Evolutionary conservation across 768 basidiomycete species (phyloP), one percentile per base, ranked within the genome.

Genomic region (Tricholoma bakamatsutake): DNA sequence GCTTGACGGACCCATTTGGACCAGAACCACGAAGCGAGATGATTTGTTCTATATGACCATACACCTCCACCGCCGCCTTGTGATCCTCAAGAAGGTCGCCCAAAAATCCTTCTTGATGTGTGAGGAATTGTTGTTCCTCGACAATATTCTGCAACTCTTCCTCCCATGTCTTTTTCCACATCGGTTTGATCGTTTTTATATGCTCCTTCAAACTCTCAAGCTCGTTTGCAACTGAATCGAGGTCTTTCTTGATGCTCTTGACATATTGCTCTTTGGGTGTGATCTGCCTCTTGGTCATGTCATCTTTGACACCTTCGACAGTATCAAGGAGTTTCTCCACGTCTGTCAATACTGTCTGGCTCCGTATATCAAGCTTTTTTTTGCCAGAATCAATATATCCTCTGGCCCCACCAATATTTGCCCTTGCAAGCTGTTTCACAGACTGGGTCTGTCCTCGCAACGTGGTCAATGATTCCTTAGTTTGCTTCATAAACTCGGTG

Each of bases 141-240:
- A 98, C 89, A 54, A 99, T 94, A 61, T 93, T 92, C 76, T 93
- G 89, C 67, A 99, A 69, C 73, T 99, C 96, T 66, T 92, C 86
- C 65, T 91, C 90, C 96, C 96, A 99, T 17, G 94, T 98, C 80
- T 95, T 93, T 78, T 95, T 91, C 96, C 96, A 99, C 81, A 91
- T 92, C 42, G 96, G 93, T 65, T 89, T 93, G 64, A 95, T 81
- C 10, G 90, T 88, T 62, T 85, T 82, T 61, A 98, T 89, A 69
- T 96, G 92, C 62, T 87, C 84, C 64, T 83, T 83, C 56, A 98
- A 74, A 63, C 82, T 86, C 58, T 84, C 79, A 43, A 98, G 77
- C 71, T 94, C 88, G 9, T 72, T 69, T 15, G 83, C 78, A 27
- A 87, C 80, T 18, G 79, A 70, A 28, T 79, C 76, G 55, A 97